Evolutionary conservation across 139 green algal genomes (phyloP), one percentile per base, ranked within the genome.

Genomic region (Astrephomene gubernaculifera): DNA sequence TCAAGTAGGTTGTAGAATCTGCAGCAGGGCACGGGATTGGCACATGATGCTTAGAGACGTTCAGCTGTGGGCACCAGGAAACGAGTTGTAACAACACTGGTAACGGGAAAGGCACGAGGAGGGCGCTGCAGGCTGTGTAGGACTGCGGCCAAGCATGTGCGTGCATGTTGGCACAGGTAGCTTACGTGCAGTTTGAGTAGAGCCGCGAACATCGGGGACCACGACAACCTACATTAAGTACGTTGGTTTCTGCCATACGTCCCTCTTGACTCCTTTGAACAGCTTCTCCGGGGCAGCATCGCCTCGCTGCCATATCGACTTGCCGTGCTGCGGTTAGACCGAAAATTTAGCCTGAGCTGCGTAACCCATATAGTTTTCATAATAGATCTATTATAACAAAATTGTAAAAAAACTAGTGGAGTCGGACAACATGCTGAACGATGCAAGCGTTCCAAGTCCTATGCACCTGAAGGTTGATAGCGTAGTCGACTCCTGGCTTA

Each of bases 1-100:
- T 95, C 92, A 10, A 96, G 91, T 71, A 96, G 86, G 25, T 88
- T 71, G 61, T 90, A 92, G 75, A 95, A 96, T 36, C 88, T 91
- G 41, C n/a, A 14, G 49, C 7, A 31, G 35, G 64, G 33, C 27
- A 33, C 60, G 27, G 22, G 60, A 36, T 68, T n/a, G 22, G 10
- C 60, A 68, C n/a, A 36, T 8, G 12, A 7, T 36, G 10, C 12
- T 19, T 36, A 68, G n/a, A 25, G 12, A 36, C 17, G 60, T 9
- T 31, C 60, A 22, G 27, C 60, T 22, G 60, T 69, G 29, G n/a
- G n/a, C n/a, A n/a, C n/a, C n/a, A n/a, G n/a, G n/a, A n/a, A n/a
- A n/a, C n/a, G n/a, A n/a, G n/a, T n/a, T n/a, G n/a, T n/a, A n/a
- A n/a, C n/a, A n/a, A n/a, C n/a, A n/a, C n/a, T n/a, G n/a, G n/a